Base-by-base conservation (phyloP, 2,329 filamentous ascomycete species). In the Nemania abortiva region DNA sequence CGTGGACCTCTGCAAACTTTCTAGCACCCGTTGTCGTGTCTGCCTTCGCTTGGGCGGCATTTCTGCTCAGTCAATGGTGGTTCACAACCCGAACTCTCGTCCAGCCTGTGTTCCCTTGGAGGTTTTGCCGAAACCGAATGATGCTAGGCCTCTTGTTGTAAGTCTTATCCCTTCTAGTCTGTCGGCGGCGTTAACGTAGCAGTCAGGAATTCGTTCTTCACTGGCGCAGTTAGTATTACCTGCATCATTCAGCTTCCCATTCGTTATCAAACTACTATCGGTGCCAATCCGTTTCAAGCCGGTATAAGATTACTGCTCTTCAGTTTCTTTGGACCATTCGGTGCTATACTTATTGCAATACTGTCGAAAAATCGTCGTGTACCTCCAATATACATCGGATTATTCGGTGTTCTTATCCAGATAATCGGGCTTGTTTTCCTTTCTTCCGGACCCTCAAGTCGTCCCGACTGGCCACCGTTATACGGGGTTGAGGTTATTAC, bases 31-130 rank as follows among this genome's bases (percentile, higher is more conserved):
- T 63, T 7, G 39, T 63, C 52, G 7, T 63, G 13, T 63, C 61
- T 24, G 61, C n/a, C 11, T 42, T 70, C n/a, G 60, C 47, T 29
- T 73, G 71, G 72, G 47, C 60, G 1, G 65, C 61, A 29, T 73
- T 74, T 27, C 63, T 74, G 18, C 34, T 39, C 13, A 64, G 63
- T n/a, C 61, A 73, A 24, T 69, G 70, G 66, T 69, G 65, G 39
- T 65, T 45, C 24, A 58, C 68, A 45, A 11, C 57, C 62, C 9
- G 5, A 22, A 58, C 69, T 53, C 47, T 22, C 37, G 3, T 67
- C 39, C 60, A 73, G 27, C 66, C 72, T 0, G 68, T 73, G 2
- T 71, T 73, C 34, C 70, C 70, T 37, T 73, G 72, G 72, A 50
- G 66, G 31, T 72, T 73, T 55, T 69, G 63, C 54, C 57, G 66